A percentile compares a stretch with the other conserved stretches of the same genome.
Evolutionary conservation across 805 yeast species (phyloP).

Genomic region (Candida vaughaniae): DNA sequence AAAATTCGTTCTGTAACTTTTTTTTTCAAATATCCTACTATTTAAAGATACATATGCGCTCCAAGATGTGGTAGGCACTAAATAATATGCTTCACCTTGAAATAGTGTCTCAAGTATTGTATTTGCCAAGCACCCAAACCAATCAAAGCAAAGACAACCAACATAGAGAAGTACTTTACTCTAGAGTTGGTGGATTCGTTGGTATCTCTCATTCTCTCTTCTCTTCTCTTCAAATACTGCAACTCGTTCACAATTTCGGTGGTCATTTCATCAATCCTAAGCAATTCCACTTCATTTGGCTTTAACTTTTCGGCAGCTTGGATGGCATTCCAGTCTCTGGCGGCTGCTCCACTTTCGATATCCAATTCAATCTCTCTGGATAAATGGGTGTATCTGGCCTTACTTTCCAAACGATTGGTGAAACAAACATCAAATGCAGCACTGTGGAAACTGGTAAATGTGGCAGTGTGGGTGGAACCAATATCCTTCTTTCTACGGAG

Average conservation of each 20-base stretch:
- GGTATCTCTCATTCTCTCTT: constrained; percentile 91
- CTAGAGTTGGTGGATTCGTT: constrained; percentile 94
- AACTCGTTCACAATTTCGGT: constrained; percentile 79
- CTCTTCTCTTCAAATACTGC: constrained; percentile 82
- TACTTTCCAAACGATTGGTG: constrained; percentile 53
- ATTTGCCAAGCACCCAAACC: constrained; percentile 92
- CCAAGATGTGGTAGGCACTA: too few relatives aligned
- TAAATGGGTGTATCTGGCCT: constrained; percentile 36
- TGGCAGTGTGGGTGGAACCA: constrained; percentile 68
- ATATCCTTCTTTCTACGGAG: constrained; percentile 72
- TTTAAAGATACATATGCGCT: too few relatives aligned
- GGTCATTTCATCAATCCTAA: constrained; percentile 81
- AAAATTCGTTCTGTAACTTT: too few relatives aligned
- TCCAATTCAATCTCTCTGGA: constrained; percentile 82
- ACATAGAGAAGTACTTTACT: constrained; percentile 80
- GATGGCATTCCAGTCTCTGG: constrained; percentile 95
- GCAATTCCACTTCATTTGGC: constrained; percentile 88
- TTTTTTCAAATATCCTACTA: too few relatives aligned
- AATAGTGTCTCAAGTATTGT: constrained; percentile 86
- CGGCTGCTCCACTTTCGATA: constrained; percentile 93
- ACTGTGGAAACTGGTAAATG: constrained; percentile 80
- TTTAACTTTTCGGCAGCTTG: constrained; percentile 91
- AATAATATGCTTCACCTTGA: constrained; percentile 80
- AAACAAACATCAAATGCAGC: constrained; percentile 92
- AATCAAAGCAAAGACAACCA: constrained; percentile 66